Conservation (phyloP, 768 basidiomycete species). For the Porphyrellus cyaneotinctus region DNA sequence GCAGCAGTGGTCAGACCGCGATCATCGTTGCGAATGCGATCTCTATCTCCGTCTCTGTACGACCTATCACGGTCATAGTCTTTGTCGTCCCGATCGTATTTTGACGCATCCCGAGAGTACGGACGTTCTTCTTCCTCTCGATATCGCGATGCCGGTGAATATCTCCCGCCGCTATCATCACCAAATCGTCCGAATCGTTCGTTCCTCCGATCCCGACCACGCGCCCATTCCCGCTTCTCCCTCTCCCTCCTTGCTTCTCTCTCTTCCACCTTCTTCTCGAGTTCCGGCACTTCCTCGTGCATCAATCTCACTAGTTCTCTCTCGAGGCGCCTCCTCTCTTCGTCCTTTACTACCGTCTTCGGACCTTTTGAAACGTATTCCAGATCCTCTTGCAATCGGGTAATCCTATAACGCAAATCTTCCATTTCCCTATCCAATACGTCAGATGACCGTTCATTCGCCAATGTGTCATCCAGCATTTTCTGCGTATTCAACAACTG, state of each 20-base stretch:
- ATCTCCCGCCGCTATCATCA: slow-evolving; percentile 35
- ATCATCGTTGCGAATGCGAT: slow-evolving; percentile 20
- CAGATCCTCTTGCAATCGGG: slow-evolving; percentile 85
- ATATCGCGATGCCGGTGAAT: slow-evolving; percentile 31
- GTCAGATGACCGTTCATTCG: slow-evolving; percentile 80
- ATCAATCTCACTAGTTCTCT: slow-evolving; percentile 79
- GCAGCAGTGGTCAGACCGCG: slow-evolving; percentile 35
- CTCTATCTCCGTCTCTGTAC: slow-evolving; percentile 30
- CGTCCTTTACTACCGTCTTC: slow-evolving; percentile 67
- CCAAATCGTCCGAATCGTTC: slow-evolving; percentile 72
- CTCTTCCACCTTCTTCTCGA: slow-evolving; percentile 80
- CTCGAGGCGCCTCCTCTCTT: slow-evolving; percentile 82
- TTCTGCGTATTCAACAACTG: slow-evolving; percentile 74
- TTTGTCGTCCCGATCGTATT: slow-evolving; percentile 35
- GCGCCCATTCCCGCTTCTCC: slow-evolving; percentile 73
- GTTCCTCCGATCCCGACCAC: slow-evolving; percentile 82
- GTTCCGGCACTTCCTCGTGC: slow-evolving; percentile 89
- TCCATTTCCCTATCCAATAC: slow-evolving; percentile 87
- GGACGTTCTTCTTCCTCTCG: slow-evolving; percentile 50
- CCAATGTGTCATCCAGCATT: slow-evolving; percentile 70
- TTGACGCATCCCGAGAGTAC: slow-evolving; percentile 43
- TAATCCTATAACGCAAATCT: slow-evolving; percentile 80
- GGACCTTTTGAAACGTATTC: slow-evolving; percentile 81
- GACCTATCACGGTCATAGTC: slow-evolving; percentile 34
- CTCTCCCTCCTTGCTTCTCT: slow-evolving; percentile 70